Conservation (phyloP, 2,329 filamentous ascomycete genomes). For the Fusarium newnesense region DNA sequence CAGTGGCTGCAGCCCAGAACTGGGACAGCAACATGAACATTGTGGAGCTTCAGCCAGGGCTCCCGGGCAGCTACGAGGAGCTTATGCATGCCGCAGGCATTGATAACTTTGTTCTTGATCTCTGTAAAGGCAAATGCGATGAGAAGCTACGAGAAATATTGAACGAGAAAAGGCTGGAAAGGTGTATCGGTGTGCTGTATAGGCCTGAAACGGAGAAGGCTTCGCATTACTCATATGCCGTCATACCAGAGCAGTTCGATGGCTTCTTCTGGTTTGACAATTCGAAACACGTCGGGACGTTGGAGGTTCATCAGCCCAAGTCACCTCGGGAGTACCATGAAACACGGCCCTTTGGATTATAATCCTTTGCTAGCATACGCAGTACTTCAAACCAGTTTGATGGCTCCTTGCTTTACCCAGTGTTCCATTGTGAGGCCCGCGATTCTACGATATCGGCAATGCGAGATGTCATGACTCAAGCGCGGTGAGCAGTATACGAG, state of each 20-base stretch:
- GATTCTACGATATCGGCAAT: neutral
- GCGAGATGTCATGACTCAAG: neutral
- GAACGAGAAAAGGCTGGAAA: conserved; percentile 9
- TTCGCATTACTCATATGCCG: conserved; percentile 29
- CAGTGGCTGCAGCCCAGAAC: conserved; percentile 26
- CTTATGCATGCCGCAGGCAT: conserved; percentile 26
- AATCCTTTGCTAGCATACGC: neutral
- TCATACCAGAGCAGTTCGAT: conserved; percentile 28
- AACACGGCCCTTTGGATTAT: conserved; percentile 31
- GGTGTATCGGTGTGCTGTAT: conserved; percentile 32
- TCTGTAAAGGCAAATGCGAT: conserved; percentile 14
- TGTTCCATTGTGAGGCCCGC: neutral
- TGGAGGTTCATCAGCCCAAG: conserved; percentile 29
- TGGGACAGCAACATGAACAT: conserved; percentile 30
- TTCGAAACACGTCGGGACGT: conserved; percentile 20
- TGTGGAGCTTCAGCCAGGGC: conserved; percentile 18
- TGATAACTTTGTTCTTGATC: conserved; percentile 22
- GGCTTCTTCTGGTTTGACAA: conserved; percentile 31
- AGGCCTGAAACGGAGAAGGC: conserved; percentile 22
- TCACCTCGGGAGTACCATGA: conserved; percentile 25
- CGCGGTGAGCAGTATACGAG: neutral
- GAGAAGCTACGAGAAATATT: conserved; percentile 14
- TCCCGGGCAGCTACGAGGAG: conserved; percentile 26
- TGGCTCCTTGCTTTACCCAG: neutral
- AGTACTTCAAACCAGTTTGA: neutral